Base-by-base conservation (phyloP, 805 yeast species). In the Yarrowia sp. region DNA sequence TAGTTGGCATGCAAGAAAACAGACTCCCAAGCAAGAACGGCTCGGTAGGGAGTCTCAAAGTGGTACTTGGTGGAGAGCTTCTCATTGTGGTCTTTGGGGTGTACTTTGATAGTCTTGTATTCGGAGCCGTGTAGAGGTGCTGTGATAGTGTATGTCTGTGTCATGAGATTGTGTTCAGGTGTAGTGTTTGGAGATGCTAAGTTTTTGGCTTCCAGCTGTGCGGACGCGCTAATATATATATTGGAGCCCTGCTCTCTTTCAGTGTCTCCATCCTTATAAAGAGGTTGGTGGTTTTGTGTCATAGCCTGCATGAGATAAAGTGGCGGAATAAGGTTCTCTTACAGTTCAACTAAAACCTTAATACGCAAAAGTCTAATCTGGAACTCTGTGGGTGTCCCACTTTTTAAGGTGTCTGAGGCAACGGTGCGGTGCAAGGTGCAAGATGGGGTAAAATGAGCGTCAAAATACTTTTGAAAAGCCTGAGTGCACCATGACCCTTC, bases 41-140 rank as follows among this genome's bases (percentile, higher is more conserved):
- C 56, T 26, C 48, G 12, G 56, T 63, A 49, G 3, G 67, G 67
- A 19, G 56, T 38, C 56, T 63, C 67, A 15, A 63, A 63, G 46
- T 63, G 67, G 56, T 40, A 63, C 48, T 63, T 63, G 12, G 56
- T 48, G 14, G 67, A 63, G 46, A 63, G 46, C 56, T 63, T 63
- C 26, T 63, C 67, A 46, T 46, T 40, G 56, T 49, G 56, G 40
- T 46, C 41, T 38, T 49, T 48, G 56, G 67, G 67, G 41, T 48
- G 56, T 22, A 63, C 56, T 63, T 63, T 63, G 56, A 63, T 63
- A 5, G 45, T 63, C 45, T 48, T 22, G 67, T 48, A 48, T 49
- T 63, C 46, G 55, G 67, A 36, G 56, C 67, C 56, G 56, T 59
- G 65, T n/a, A 59, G 65, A 19, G 65, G 65, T 59, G 65, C 41